Conservation (phyloP, 2,329 filamentous ascomycete genomes). For the Pestalotiopsis sp. region DNA sequence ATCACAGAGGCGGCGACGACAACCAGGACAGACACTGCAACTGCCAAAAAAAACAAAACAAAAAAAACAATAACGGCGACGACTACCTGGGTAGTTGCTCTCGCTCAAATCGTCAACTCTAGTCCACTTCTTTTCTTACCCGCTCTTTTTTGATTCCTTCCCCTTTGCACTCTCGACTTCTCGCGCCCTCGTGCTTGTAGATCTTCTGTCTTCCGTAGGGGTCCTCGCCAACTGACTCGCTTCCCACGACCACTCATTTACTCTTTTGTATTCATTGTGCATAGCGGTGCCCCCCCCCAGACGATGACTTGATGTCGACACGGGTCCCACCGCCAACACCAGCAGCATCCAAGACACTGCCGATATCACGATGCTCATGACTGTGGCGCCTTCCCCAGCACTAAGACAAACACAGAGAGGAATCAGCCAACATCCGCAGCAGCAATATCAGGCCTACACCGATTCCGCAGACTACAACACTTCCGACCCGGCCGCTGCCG, state of each 20-base stretch:
- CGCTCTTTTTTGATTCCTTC: neutral
- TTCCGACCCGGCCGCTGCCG: constrained; percentile 31
- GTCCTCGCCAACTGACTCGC: neutral
- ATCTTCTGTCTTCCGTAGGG: neutral
- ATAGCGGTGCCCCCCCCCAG: constrained; percentile 14
- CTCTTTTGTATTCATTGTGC: constrained; percentile 7
- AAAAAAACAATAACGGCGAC: neutral
- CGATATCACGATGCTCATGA: constrained; percentile 55
- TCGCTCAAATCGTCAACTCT: neutral
- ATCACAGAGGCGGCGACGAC: neutral
- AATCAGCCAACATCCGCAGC: constrained; percentile 32
- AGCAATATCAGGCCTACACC: constrained; percentile 25
- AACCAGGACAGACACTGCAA: neutral
- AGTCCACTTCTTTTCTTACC: neutral
- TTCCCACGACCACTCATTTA: constrained; percentile 4
- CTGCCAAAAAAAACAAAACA: no score
- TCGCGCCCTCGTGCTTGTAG: constrained; percentile 2
- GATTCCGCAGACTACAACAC: constrained; percentile 30
- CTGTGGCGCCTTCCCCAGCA: constrained; percentile 46
- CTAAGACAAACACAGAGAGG: constrained; percentile 43
- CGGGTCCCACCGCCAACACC: constrained; percentile 17
- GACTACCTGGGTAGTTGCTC: neutral
- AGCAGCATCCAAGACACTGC: constrained; percentile 23
- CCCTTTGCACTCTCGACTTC: neutral
- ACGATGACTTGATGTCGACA: constrained; percentile 28